Evolutionary conservation across 495 filamentous ascomycete genomes (phyloP).

Genomic region (Melanomma pulvis-pyrius): DNA sequence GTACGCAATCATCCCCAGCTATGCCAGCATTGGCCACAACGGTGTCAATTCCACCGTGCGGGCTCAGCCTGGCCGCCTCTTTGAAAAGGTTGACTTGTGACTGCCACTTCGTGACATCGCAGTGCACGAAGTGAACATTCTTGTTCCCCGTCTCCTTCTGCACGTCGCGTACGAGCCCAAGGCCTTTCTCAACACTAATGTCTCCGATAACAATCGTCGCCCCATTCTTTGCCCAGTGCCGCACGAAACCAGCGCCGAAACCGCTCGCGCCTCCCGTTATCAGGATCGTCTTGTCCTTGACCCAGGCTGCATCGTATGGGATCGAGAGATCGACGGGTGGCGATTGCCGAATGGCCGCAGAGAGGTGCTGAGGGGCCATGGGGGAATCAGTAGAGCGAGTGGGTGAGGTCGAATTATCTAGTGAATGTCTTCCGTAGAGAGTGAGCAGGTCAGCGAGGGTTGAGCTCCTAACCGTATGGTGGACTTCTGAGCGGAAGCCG

Average conservation of each 20-base stretch:
- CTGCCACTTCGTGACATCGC: conserved; percentile 62
- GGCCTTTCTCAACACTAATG: conserved; percentile 40
- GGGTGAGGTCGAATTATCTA: background rate
- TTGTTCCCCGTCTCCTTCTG: conserved; percentile 44
- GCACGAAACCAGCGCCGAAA: conserved; percentile 44
- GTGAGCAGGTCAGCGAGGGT: background rate
- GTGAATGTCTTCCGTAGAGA: background rate
- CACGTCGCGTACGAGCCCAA: conserved; percentile 36
- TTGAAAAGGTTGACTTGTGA: conserved; percentile 65
- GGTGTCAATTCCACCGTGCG: conserved; percentile 59
- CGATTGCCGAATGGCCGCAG: conserved; percentile 36
- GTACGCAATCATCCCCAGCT: conserved; percentile 47
- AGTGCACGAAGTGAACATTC: conserved; percentile 56
- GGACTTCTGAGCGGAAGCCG: background rate
- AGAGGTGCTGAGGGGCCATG: background rate
- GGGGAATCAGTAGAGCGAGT: background rate
- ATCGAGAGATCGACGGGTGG: conserved; percentile 40
- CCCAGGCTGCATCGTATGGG: conserved; percentile 38
- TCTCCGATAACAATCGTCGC: conserved; percentile 44
- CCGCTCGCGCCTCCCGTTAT: conserved; percentile 52
- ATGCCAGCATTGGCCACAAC: conserved; percentile 73
- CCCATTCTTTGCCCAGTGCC: conserved; percentile 39
- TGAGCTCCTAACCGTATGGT: background rate
- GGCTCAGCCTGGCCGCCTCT: conserved; percentile 54
- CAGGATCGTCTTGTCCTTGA: conserved; percentile 49